Evolutionary conservation across 768 basidiomycete species (phyloP).

Genomic region (Trichaptum fuscoviolaceum): DNA sequence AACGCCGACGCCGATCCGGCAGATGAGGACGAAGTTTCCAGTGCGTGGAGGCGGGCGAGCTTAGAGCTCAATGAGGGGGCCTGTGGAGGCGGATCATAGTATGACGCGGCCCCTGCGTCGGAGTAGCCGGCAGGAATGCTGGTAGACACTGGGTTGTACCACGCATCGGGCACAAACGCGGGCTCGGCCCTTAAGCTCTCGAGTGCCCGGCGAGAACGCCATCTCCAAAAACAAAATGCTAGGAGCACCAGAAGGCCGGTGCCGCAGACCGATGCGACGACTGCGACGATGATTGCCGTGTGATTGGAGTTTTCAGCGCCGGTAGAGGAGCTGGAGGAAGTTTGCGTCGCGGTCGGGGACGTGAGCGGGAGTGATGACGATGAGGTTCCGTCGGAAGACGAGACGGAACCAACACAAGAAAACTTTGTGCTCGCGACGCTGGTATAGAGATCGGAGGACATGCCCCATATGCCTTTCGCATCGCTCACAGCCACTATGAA

Average conservation of each 20-base stretch:
- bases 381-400: slow-evolving; percentile 3
- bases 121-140: neutral
- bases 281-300: slow-evolving; percentile 26
- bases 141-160: neutral
- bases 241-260: slow-evolving; percentile 18
- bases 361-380: neutral
- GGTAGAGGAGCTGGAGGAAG: slow-evolving; percentile 15
- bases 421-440: slow-evolving; percentile 13
- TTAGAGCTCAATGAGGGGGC: neutral
- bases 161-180: slow-evolving; percentile 6
- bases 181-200: slow-evolving; percentile 4
- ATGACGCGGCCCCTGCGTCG: neutral
- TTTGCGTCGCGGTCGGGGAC: slow-evolving; percentile 1
- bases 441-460: slow-evolving; percentile 16
- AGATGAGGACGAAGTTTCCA: neutral
- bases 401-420: slow-evolving; percentile 1
- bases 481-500: neutral
- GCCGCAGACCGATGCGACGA: slow-evolving; percentile 24
- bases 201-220: slow-evolving; percentile 10
- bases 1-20: neutral
- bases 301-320: slow-evolving; percentile 5
- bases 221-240: slow-evolving; percentile 19
- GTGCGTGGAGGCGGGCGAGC: neutral
- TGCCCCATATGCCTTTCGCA: slow-evolving; percentile 26
- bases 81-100: slow-evolving; percentile 5